Conservation (phyloP, 805 yeast genomes). For the Barnettozyma vustinii region DNA sequence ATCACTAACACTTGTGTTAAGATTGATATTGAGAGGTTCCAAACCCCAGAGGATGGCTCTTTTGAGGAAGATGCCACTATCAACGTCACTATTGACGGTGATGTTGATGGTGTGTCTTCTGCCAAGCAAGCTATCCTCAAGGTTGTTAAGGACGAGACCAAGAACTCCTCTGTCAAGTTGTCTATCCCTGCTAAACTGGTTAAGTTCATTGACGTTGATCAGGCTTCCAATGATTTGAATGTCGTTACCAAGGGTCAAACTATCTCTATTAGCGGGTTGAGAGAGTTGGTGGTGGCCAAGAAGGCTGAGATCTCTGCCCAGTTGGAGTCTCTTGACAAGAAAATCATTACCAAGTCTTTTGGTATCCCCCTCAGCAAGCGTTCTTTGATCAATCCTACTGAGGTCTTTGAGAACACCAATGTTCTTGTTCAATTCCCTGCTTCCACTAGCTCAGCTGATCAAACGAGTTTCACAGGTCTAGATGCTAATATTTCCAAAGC, state of each 20-base stretch:
- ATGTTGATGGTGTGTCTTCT: constrained; percentile 69
- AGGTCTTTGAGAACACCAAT: constrained; percentile 45
- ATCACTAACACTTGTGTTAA: constrained; percentile 60
- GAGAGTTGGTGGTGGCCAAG: constrained; percentile 55
- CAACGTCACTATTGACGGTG: constrained; percentile 70
- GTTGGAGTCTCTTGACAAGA: constrained; percentile 39
- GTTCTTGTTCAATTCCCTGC: constrained; percentile 56
- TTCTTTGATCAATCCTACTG: constrained; percentile 55
- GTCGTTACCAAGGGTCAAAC: constrained; percentile 32
- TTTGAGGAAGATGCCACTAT: constrained; percentile 58
- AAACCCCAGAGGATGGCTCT: constrained; percentile 37
- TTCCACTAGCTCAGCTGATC: constrained; percentile 30
- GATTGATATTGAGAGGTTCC: constrained; percentile 58
- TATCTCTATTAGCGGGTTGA: constrained; percentile 62
- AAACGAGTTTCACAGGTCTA: constrained; percentile 62
- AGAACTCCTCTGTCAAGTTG: constrained; percentile 45
- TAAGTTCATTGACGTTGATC: constrained; percentile 27
- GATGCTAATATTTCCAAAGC: constrained; percentile 56
- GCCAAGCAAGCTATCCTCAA: constrained; percentile 67
- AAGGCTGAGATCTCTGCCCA: constrained; percentile 44
- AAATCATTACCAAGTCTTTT: constrained; percentile 48
- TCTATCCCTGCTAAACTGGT: constrained; percentile 34
- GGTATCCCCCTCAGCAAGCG: constrained; percentile 66
- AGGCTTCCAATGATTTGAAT: constrained; percentile 25
- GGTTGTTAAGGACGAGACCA: constrained; percentile 73